Percentiles rank a stretch among this genome's conserved stretches.
phyloP scores from a whole-genome alignment of 768 basidiomycete species.

The Russula dissimulans region DNA sequence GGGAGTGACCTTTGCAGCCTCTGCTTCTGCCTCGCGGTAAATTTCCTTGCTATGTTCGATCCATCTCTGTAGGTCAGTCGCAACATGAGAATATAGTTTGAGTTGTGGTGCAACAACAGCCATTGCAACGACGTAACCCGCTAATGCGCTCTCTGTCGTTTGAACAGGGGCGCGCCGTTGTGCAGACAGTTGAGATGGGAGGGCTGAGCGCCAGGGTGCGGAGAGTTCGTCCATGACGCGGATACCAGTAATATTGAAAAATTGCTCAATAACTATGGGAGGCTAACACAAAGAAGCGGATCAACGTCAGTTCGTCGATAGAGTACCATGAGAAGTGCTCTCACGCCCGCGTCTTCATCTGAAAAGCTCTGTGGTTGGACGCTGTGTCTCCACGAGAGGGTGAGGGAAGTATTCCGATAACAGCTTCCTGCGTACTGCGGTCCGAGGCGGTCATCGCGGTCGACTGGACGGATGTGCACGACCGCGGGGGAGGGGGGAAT shows the following conservation, averaged over 20 bases:
- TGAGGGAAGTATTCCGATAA: neutral
- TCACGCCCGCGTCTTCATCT: constrained; percentile 35
- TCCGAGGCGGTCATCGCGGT: constrained; percentile 21
- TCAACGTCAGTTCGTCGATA: constrained; percentile 5
- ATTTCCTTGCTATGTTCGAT: too few species aligned
- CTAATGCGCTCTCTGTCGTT: constrained; percentile 46
- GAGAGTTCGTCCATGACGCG: constrained; percentile 78
- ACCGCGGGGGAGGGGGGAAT: constrained; percentile 12
- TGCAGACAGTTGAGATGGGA: constrained; percentile 26
- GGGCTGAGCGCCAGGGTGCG: constrained; percentile 64
- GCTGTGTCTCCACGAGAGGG: constrained; percentile 34
- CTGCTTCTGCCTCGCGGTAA: too few species aligned
- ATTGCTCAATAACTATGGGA: constrained; percentile 70
- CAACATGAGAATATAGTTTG: too few species aligned
- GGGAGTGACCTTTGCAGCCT: constrained; percentile 42
- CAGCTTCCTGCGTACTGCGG: constrained; percentile 12
- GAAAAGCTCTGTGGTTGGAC: constrained; percentile 33
- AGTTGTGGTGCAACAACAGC: constrained; percentile 45
- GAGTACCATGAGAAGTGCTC: constrained; percentile 1
- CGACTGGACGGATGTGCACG: constrained; percentile 27
- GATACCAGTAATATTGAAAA: constrained; percentile 70
- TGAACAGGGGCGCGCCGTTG: neutral
- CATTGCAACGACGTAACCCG: constrained; percentile 67
- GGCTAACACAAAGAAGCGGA: constrained; percentile 33
- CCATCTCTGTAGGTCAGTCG: too few species aligned